Evolutionary conservation across 306 rosid genomes (phyloP).

Genomic region (Trifolium pratense): DNA sequence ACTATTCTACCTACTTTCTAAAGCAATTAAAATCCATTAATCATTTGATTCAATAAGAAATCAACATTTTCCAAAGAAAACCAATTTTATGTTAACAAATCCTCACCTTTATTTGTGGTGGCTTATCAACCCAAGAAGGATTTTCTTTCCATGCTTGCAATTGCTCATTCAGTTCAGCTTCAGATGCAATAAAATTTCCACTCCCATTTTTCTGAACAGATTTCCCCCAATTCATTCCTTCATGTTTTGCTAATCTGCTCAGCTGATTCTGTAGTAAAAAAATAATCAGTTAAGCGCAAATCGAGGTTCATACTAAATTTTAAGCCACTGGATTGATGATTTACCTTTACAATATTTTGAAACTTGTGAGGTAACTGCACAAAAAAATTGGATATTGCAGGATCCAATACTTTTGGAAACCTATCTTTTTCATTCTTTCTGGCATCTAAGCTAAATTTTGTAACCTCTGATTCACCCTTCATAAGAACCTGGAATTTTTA

Average conservation of each 20-base stretch:
- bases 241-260: conserved; percentile 59
- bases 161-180: conserved; percentile 79
- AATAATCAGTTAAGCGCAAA: not conserved
- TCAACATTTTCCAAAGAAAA: conserved; percentile 22
- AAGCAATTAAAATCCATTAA: conserved; percentile 16
- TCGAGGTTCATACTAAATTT: conserved; percentile 21
- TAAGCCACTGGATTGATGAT: conserved; percentile 28
- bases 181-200: conserved; percentile 49
- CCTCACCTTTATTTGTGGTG: conserved; percentile 72
- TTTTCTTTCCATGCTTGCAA: conserved; percentile 86
- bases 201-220: conserved; percentile 46
- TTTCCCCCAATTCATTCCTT: conserved; percentile 43
- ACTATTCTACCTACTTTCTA: conserved; percentile 22
- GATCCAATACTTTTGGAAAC: conserved; percentile 49
- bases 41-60: conserved; percentile 4
- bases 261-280: conserved; percentile 64
- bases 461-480: conserved; percentile 64
- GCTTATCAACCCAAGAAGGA: conserved; percentile 82
- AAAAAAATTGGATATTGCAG: conserved; percentile 61
- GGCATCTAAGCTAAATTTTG: conserved; percentile 45
- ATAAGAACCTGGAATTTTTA: conserved; percentile 47
- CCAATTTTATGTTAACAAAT: conserved; percentile 1
- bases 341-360: conserved; percentile 73
- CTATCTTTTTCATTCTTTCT: conserved; percentile 52
- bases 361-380: conserved; percentile 72